phyloP scores from a whole-genome alignment of 768 basidiomycete genomes.

The Naganishia friedmannii region DNA sequence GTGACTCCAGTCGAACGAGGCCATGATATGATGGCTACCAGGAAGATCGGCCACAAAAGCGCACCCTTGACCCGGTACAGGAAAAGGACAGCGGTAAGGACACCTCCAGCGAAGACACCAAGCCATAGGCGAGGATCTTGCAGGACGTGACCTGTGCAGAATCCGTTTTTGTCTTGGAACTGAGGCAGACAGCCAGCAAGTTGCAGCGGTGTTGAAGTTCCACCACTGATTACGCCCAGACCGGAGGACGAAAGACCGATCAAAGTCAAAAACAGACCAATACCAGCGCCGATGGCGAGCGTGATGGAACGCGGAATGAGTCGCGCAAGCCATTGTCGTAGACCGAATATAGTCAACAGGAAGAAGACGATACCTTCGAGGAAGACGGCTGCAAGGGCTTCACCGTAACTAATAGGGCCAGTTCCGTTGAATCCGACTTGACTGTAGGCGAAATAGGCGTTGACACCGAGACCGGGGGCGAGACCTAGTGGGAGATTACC shows the following conservation, averaged over 20 bases:
- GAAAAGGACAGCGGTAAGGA: conserved; percentile 75
- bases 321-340: conserved; percentile 84
- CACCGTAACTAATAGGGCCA: conserved; percentile 66
- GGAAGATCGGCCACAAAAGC: conserved; percentile 68
- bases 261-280: conserved; percentile 84
- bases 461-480: conserved; percentile 79
- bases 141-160: conserved; percentile 64
- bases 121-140: conserved; percentile 79
- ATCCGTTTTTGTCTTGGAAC: conserved; percentile 42
- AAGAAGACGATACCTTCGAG: conserved; percentile 86
- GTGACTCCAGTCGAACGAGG: conserved; percentile 77
- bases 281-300: conserved; percentile 78
- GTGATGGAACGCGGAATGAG: conserved; percentile 85
- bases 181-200: conserved; percentile 70
- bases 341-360: conserved; percentile 70
- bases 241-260: conserved; percentile 70
- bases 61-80: conserved; percentile 76
- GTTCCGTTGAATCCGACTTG: conserved; percentile 77
- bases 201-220: conserved; percentile 66
- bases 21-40: conserved; percentile 84
- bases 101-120: conserved; percentile 78
- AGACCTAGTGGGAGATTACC: conserved; percentile 85
- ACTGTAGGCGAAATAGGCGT: conserved; percentile 75
- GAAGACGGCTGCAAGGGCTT: conserved; percentile 81
- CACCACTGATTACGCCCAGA: conserved; percentile 71